Conservation (phyloP, 495 filamentous ascomycete species). For the Acidomyces sp. region DNA sequence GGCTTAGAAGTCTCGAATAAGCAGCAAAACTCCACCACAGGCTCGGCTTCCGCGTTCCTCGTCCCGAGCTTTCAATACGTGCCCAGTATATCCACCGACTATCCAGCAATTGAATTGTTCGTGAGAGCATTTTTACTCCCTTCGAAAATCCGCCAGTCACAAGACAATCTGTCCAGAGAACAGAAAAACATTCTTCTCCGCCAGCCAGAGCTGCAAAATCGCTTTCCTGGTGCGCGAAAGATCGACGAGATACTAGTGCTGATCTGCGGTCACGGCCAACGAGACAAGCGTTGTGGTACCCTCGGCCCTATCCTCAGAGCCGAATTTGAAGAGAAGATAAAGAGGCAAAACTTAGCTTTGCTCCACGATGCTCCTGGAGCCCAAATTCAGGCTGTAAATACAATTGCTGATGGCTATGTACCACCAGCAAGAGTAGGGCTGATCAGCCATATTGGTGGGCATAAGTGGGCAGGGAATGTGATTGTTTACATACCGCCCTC, state of each 20-base stretch:
- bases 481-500: slow-evolving; percentile 72
- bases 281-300: slow-evolving; percentile 69
- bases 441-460: slow-evolving; percentile 83
- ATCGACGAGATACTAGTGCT: slow-evolving; percentile 58
- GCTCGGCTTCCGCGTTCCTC: slow-evolving; percentile 49
- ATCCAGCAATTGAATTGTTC: slow-evolving; percentile 37
- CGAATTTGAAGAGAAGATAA: slow-evolving; percentile 47
- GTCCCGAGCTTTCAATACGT: slow-evolving; percentile 71
- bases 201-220: slow-evolving; percentile 23
- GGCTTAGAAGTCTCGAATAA: slow-evolving; percentile 6
- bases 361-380: slow-evolving; percentile 12
- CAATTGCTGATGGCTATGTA: slow-evolving; percentile 11
- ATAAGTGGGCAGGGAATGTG: slow-evolving; percentile 89
- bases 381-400: slow-evolving; percentile 6
- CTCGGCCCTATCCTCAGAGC: slow-evolving; percentile 56
- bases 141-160: slow-evolving; percentile 42
- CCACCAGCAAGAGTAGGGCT: slow-evolving; percentile 46
- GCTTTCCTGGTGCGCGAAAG: slow-evolving; percentile 36
- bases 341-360: slow-evolving; percentile 16
- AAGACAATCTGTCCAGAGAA: slow-evolving; percentile 38
- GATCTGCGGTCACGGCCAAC: slow-evolving; percentile 70
- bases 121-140: slow-evolving; percentile 48
- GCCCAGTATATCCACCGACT: slow-evolving; percentile 47
- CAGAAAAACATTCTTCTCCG: slow-evolving; percentile 31
- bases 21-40: too few relatives aligned